Percentiles rank a stretch among this genome's conserved stretches.
These are phyloP conservation scores for Fusarium sp. DNA, from an alignment of 2,329 filamentous ascomycete species.

Conservation along the genomic window DNA sequence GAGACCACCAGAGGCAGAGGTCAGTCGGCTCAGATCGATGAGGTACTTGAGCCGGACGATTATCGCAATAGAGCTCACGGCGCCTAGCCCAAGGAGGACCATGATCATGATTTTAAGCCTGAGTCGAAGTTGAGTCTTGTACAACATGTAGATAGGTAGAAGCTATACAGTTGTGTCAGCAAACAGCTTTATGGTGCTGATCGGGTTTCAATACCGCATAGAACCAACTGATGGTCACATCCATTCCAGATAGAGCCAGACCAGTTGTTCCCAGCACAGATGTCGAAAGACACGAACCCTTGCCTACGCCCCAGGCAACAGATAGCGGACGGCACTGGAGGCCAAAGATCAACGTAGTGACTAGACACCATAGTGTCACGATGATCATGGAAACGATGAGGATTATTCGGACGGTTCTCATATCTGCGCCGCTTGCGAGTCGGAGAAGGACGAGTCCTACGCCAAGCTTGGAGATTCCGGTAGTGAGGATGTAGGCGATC, in stretches of 20 bases:
- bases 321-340: conserved; percentile 1
- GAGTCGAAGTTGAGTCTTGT: conserved; percentile 10
- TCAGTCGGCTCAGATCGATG: background rate
- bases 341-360: background rate
- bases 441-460: conserved; percentile 5
- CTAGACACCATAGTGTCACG: background rate
- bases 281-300: background rate
- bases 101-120: conserved; percentile 18
- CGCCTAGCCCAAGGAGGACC: conserved; percentile 9
- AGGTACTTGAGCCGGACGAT: conserved; percentile 20
- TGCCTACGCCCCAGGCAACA: background rate
- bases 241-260: conserved; percentile 14
- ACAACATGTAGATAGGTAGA: conserved; percentile 7
- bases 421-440: background rate
- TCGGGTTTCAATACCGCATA: conserved; percentile 1
- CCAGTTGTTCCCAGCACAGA: conserved; percentile 3
- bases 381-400: background rate
- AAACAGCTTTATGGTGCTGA: accelerated
- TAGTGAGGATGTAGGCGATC: background rate
- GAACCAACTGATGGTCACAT: conserved; percentile 20
- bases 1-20: background rate
- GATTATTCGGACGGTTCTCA: background rate
- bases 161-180: background rate
- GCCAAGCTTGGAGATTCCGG: background rate
- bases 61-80: conserved; percentile 6